A percentile compares a stretch with the other conserved stretches of the same genome.
These are phyloP conservation scores for Pelargonium fulgidum DNA, from an alignment of 441 rosid species.

Conservation along the genomic window DNA sequence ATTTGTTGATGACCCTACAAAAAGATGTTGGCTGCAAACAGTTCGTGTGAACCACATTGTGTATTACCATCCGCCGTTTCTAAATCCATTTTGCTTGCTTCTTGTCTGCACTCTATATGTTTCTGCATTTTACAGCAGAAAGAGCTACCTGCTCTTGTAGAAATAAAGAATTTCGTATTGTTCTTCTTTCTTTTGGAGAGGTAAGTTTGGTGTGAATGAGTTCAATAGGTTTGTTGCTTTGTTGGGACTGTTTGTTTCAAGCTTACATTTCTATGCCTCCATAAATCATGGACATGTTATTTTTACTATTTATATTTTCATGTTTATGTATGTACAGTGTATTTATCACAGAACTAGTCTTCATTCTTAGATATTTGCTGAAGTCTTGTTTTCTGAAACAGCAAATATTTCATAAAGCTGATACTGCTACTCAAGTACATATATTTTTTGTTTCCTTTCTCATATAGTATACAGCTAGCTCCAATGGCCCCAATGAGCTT, in stretches of 20 bases:
- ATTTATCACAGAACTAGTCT: too few relatives aligned
- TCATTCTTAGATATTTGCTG: too few relatives aligned
- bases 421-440: too few relatives aligned
- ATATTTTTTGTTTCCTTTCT: too few relatives aligned
- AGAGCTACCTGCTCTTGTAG: too few relatives aligned
- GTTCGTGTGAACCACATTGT: neutral
- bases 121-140: too few relatives aligned
- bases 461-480: too few relatives aligned
- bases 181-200: neutral
- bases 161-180: neutral
- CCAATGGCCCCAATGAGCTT: neutral
- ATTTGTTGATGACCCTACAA: neutral
- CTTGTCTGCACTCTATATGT: neutral
- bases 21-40: neutral
- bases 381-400: too few relatives aligned
- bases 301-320: neutral
- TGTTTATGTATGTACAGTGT: too few relatives aligned
- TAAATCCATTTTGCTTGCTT: neutral
- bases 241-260: conserved; percentile 1
- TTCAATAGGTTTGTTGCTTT: conserved; percentile 9
- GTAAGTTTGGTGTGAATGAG: conserved; percentile 2
- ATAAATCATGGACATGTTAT: neutral
- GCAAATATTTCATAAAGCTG: too few relatives aligned
- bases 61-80: neutral
- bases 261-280: conserved; percentile 3